Percentiles rank a stretch among this genome's conserved stretches.
These are phyloP conservation scores for Cyberlindnera mrakii DNA, from an alignment of 805 yeast genomes.

Conservation along the genomic window DNA sequence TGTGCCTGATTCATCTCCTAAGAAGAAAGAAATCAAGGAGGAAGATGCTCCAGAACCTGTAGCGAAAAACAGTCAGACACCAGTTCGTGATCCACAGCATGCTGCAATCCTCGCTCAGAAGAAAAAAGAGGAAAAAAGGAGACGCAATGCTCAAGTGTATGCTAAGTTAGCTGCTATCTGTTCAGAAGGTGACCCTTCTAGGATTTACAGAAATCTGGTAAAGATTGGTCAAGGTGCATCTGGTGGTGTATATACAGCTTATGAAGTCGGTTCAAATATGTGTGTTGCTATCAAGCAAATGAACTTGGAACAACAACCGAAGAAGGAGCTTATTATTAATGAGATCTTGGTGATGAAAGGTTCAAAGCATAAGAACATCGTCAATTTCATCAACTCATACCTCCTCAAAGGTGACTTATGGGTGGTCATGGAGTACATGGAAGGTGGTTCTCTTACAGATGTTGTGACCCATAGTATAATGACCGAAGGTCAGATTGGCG, in stretches of 20 bases:
- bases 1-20: too few species aligned
- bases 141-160: constrained; percentile 65
- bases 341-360: constrained; percentile 96
- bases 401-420: constrained; percentile 74
- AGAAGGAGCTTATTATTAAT: constrained; percentile 89
- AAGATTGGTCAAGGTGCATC: constrained; percentile 98
- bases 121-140: constrained; percentile 74
- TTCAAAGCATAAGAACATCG: constrained; percentile 84
- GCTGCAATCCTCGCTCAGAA: constrained; percentile 54
- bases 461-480: constrained; percentile 84
- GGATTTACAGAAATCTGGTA: constrained; percentile 56
- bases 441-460: constrained; percentile 95
- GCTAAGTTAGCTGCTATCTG: constrained; percentile 71
- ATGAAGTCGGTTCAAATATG: constrained; percentile 45
- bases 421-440: constrained; percentile 99
- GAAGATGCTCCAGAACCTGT: constrained; percentile 24
- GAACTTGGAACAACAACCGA: constrained; percentile 91
- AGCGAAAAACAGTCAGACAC: constrained; percentile 32
- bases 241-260: constrained; percentile 93
- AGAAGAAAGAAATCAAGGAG: neutral
- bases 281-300: constrained; percentile 94
- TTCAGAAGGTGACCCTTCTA: constrained; percentile 77
- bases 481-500: constrained; percentile 93
- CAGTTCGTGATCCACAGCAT: constrained; percentile 40
- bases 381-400: constrained; percentile 86